phyloP scores from a whole-genome alignment of 768 basidiomycete species.

The Austroboletus festivus region DNA sequence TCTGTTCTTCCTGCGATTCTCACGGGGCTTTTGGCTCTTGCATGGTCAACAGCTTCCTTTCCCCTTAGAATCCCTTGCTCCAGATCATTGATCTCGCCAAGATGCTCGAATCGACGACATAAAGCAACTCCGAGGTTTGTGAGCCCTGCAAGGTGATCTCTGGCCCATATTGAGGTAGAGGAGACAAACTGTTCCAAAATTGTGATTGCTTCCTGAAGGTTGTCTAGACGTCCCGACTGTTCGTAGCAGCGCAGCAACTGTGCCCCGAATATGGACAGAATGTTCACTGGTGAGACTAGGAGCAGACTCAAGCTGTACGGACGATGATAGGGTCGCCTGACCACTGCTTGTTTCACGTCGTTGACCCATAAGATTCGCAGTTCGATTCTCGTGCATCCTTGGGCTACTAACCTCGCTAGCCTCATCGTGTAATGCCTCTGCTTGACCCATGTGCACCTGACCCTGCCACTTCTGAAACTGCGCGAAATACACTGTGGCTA shows the following conservation, averaged over 20 bases:
- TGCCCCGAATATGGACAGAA: no score
- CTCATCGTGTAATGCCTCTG: background rate
- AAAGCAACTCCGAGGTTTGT: background rate
- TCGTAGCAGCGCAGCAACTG: no score
- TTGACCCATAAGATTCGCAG: no score
- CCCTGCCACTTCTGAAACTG: background rate
- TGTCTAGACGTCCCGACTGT: no score
- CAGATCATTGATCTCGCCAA: background rate
- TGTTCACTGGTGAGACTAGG: no score
- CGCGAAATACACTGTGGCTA: background rate
- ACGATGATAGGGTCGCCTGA: no score
- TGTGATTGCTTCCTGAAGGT: no score
- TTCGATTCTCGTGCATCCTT: background rate
- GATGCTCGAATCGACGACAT: background rate
- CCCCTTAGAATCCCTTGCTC: no score
- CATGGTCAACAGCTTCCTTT: no score
- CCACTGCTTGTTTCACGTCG: no score
- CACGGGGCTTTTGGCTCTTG: conserved; percentile 42
- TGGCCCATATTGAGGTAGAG: no score
- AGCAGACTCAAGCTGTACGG: background rate
- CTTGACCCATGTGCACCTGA: background rate
- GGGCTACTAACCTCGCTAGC: background rate
- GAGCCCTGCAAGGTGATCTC: background rate
- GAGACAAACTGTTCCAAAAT: no score
- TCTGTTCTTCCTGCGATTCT: conserved; percentile 28